phyloP scores from a whole-genome alignment of 2,329 filamentous ascomycete genomes.

The Claviceps sp. region DNA sequence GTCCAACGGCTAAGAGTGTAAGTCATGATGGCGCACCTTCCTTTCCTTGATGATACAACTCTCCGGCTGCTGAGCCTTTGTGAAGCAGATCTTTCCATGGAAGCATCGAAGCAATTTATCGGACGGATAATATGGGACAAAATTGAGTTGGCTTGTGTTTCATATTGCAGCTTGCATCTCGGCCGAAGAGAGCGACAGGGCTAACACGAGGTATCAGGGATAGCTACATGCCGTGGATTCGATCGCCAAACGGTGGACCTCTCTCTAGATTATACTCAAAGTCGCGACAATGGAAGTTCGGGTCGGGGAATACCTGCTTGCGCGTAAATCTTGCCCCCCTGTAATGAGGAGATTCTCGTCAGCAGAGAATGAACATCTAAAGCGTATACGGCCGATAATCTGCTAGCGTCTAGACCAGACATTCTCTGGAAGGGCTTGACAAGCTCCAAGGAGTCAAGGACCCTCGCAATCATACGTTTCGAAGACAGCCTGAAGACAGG shows the following conservation, averaged over 20 bases:
- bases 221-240: not conserved
- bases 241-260: not conserved
- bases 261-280: not conserved
- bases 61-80: not conserved
- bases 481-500: not conserved
- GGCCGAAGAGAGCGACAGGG: constrained; percentile 5
- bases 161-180: constrained; percentile 3
- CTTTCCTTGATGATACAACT: too few species aligned
- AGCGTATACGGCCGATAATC: not conserved
- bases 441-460: not conserved
- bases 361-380: not conserved
- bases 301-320: not conserved
- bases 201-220: constrained; percentile 7
- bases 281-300: not conserved
- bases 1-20: not conserved
- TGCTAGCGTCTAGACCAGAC: not conserved
- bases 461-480: not conserved
- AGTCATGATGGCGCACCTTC: not conserved
- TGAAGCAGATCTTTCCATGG: not conserved
- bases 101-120: not conserved
- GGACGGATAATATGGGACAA: not conserved
- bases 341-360: not conserved
- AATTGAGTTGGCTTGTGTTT: not conserved
- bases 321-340: too few species aligned
- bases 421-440: not conserved